Percentiles rank a stretch among this genome's conserved stretches.
Conservation (phyloP, 78 protist genomes). For the Mastigamoeba balamuthi region DNA sequence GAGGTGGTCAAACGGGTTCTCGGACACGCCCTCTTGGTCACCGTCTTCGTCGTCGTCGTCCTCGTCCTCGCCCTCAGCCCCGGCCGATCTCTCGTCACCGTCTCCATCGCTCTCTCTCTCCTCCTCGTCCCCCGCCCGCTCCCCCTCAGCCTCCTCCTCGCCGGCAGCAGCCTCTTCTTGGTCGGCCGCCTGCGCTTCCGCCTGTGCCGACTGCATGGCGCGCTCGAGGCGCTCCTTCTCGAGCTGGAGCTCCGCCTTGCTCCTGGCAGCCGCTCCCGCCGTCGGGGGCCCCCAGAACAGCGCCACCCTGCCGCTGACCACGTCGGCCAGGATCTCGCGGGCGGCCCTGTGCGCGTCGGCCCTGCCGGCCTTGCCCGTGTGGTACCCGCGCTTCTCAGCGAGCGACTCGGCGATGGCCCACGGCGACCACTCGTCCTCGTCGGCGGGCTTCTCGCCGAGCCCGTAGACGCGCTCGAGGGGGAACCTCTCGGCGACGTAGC, state of each 20-base stretch:
- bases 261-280: background rate
- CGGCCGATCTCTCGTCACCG: background rate
- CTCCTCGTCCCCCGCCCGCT: conserved; percentile 26
- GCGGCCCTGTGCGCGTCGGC: conserved; percentile 43
- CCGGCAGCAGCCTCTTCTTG: conserved; percentile 41
- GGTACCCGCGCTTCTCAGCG: conserved; percentile 30
- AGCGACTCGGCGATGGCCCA: conserved; percentile 25
- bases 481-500: conserved; percentile 51
- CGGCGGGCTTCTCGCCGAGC: conserved; percentile 6
- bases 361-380: conserved; percentile 28
- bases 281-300: background rate
- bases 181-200: background rate
- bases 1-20: too few relatives aligned
- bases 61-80: background rate
- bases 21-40: background rate
- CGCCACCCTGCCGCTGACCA: background rate
- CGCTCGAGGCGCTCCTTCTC: background rate
- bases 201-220: background rate
- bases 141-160: conserved; percentile 26
- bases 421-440: conserved; percentile 15
- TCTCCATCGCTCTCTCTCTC: background rate
- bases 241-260: background rate
- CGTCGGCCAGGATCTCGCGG: background rate
- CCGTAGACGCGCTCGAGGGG: conserved; percentile 41
- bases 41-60: background rate